These are phyloP conservation scores for Xylaria multiplex DNA, from an alignment of 2,329 filamentous ascomycete genomes.

Conservation along the genomic window DNA sequence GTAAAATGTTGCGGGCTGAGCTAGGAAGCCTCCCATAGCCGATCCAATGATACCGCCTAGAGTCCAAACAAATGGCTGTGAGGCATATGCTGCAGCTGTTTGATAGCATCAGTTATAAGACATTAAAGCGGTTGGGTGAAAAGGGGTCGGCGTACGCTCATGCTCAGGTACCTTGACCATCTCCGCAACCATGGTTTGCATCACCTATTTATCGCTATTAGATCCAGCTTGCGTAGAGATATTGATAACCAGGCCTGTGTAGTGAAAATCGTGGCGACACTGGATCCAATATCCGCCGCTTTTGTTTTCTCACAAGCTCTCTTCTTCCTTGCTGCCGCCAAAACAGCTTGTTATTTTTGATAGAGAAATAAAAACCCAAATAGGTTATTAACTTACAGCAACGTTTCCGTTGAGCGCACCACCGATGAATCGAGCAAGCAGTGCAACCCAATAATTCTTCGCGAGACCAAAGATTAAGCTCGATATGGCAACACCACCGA, in stretches of 20 bases:
- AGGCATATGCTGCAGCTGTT: constrained; percentile 50
- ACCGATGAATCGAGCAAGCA: constrained; percentile 54
- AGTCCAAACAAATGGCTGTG: constrained; percentile 53
- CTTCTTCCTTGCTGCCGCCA: background rate
- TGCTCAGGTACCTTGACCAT: constrained; percentile 56
- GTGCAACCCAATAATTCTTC: constrained; percentile 55
- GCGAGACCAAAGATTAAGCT: constrained; percentile 56
- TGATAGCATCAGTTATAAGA: constrained; percentile 1
- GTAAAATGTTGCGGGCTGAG: constrained; percentile 51
- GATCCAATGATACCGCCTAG: constrained; percentile 52
- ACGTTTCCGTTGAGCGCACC: constrained; percentile 55
- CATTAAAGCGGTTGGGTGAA: background rate
- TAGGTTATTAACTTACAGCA: constrained; percentile 43
- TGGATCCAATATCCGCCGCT: background rate
- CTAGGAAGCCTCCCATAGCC: constrained; percentile 52
- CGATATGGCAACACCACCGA: constrained; percentile 52
- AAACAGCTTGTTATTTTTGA: background rate
- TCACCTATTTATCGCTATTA: constrained; percentile 44
- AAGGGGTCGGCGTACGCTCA: constrained; percentile 48
- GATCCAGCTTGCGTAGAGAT: background rate
- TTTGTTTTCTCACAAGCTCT: background rate
- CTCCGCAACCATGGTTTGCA: constrained; percentile 56
- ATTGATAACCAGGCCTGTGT: background rate
- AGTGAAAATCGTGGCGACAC: background rate
- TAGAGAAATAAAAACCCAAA: background rate